phyloP scores from a whole-genome alignment of 257 asterid genomes.

The Striga asiatica region DNA sequence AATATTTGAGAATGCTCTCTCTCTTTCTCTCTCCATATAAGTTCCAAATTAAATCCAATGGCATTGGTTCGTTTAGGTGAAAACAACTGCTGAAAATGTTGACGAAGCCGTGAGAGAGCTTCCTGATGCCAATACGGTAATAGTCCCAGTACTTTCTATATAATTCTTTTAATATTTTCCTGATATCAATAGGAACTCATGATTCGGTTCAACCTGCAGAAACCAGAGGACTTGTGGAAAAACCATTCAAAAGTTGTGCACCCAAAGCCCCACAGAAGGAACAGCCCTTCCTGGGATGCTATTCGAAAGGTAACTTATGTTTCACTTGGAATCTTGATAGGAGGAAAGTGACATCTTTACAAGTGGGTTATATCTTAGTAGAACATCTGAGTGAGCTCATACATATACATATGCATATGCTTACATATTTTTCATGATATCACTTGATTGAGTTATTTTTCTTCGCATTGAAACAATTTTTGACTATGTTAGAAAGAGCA shows the following conservation, averaged over 20 bases:
- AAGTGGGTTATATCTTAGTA: background rate
- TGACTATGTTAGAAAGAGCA: background rate
- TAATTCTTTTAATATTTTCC: background rate
- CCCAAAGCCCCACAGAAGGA: conserved; percentile 90
- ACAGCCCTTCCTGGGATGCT: conserved; percentile 72
- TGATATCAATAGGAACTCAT: conserved; percentile 4
- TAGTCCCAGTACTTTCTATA: background rate
- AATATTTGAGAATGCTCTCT: no score
- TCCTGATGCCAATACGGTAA: conserved; percentile 93
- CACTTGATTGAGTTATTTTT: conserved; percentile 3
- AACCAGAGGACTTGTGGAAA: conserved; percentile 96
- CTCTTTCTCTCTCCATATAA: background rate
- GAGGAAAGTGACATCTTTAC: background rate
- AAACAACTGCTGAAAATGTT: conserved; percentile 82
- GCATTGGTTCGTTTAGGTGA: conserved; percentile 43
- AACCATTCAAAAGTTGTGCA: conserved; percentile 80
- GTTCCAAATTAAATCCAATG: conserved; percentile 1
- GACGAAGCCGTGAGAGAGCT: conserved; percentile 95
- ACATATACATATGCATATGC: background rate
- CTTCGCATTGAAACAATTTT: background rate
- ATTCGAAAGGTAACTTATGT: conserved; percentile 53
- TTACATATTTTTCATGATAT: background rate
- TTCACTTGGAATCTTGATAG: background rate
- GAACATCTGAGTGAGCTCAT: background rate
- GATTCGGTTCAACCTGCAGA: conserved; percentile 40